Evolutionary conservation across 2,329 filamentous ascomycete genomes (phyloP), one percentile per base, ranked within the genome.

Genomic region (Colletotrichum spinosum): DNA sequence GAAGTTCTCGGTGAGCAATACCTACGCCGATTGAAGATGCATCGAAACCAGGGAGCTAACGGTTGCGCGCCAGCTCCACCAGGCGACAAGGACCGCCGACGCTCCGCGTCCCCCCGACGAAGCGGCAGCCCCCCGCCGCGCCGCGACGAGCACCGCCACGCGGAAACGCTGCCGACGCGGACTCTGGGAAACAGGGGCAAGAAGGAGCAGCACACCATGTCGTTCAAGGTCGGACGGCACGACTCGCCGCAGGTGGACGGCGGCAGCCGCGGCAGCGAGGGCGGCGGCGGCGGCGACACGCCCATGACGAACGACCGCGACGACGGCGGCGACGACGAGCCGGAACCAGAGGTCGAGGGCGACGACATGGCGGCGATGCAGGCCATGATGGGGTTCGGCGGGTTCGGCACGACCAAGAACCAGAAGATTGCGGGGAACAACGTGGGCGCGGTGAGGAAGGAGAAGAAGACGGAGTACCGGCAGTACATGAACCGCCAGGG

Each of bases 401-500:
- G 86, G 1, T 99, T 98, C 79, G 90, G 89, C 63, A 90, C 88
- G 33, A 98, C 96, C 17, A 97, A 98, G 79, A 89, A 92, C 66
- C 93, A 91, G 59, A 97, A 97, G 75, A 90, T 99, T 1, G 85
- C 87, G 0, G 96, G 96, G 2, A 99, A 99, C 75, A 89, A 94
- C 74, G 88, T 90, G 46, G 94, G 92, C 60, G 93, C 84, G 0
- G 89, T 97, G 56, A 84, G 90, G 70, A 97, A 96, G 84, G 93
- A 96, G 80, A 97, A 97, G 88, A 94, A 93, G 87, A 92, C 90
- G 12, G 88, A 97, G 82, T 98, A 97, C 75, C 86, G 96, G 71
- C 96, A 99, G 86, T 99, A 99, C 79, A 99, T 99, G 89, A 96
- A 96, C 74, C 86, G 92, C 61, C 83, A 89, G 55, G 92, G 92